Evolutionary conservation across 73 alveolate genomes (phyloP).

Genomic region (Halteria grandinella): DNA sequence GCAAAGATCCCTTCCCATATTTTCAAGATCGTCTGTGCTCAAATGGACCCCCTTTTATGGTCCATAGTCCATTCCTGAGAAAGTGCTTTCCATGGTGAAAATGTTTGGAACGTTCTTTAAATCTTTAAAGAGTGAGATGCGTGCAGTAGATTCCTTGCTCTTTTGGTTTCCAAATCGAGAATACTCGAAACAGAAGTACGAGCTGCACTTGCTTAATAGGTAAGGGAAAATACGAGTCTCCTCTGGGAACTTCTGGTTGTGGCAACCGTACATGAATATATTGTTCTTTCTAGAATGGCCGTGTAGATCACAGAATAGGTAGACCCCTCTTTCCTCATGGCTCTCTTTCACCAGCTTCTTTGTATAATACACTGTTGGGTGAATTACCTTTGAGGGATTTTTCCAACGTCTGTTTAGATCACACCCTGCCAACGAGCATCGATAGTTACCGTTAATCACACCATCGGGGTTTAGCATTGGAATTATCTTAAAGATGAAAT

Average conservation of each 20-base stretch:
- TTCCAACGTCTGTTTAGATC: constrained; percentile 87
- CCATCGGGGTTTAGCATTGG: constrained; percentile 98
- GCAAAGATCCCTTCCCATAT: constrained; percentile 85
- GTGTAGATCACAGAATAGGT: constrained; percentile 86
- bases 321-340: constrained; percentile 25
- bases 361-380: constrained; percentile 76
- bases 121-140: constrained; percentile 58
- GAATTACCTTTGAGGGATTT: constrained; percentile 77
- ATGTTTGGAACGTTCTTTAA: constrained; percentile 35
- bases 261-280: constrained; percentile 87
- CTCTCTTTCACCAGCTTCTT: constrained; percentile 27
- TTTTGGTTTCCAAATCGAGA: constrained; percentile 48
- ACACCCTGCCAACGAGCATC: constrained; percentile 84
- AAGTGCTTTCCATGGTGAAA: constrained; percentile 62
- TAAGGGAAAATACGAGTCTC: constrained; percentile 46
- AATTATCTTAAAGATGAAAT: constrained; percentile 84
- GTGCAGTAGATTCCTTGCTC: constrained; percentile 58
- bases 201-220: constrained; percentile 30
- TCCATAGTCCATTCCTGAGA: constrained; percentile 51
- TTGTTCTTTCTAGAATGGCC: constrained; percentile 92
- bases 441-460: constrained; percentile 88
- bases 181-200: constrained; percentile 53
- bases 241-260: constrained; percentile 12
- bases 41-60: constrained; percentile 61
- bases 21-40: constrained; percentile 68